These are phyloP conservation scores for Phytophthora podocarpi DNA, from an alignment of 352 stramenopile species.

Conservation along the genomic window DNA sequence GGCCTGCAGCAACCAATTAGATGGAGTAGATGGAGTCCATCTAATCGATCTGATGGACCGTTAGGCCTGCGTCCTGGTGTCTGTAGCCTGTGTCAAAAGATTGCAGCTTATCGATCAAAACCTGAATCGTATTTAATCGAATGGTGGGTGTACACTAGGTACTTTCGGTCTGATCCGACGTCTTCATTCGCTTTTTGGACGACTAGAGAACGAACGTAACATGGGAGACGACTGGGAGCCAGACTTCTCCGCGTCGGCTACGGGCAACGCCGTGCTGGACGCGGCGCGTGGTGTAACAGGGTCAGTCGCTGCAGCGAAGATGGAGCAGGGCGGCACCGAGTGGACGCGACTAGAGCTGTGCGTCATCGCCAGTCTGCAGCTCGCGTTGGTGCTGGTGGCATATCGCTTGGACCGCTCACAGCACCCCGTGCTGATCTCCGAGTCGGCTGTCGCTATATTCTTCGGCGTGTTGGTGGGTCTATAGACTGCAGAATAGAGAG, in stretches of 20 bases:
- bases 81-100: not conserved
- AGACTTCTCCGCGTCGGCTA: conserved; percentile 28
- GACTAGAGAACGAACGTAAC: conserved; percentile 6
- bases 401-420: conserved; percentile 79
- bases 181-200: conserved; percentile 22
- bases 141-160: conserved; percentile 9
- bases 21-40: too few species aligned
- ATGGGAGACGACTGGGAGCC: conserved; percentile 33
- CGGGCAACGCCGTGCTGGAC: conserved; percentile 42
- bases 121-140: conserved; percentile 13
- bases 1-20: conserved; percentile 22
- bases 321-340: conserved; percentile 40
- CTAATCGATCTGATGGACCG: too few species aligned
- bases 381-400: conserved; percentile 79
- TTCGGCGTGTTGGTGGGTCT: conserved; percentile 81
- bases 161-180: conserved; percentile 24
- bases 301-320: conserved; percentile 22
- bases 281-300: conserved; percentile 29
- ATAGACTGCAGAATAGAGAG: not conserved
- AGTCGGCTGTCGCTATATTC: conserved; percentile 84
- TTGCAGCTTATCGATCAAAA: not conserved
- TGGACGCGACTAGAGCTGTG: conserved; percentile 83
- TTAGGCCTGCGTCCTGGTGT: too few species aligned
- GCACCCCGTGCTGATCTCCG: conserved; percentile 73
- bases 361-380: conserved; percentile 80